phyloP scores from a whole-genome alignment of 2,329 filamentous ascomycete species.

The Nemania sp. region DNA sequence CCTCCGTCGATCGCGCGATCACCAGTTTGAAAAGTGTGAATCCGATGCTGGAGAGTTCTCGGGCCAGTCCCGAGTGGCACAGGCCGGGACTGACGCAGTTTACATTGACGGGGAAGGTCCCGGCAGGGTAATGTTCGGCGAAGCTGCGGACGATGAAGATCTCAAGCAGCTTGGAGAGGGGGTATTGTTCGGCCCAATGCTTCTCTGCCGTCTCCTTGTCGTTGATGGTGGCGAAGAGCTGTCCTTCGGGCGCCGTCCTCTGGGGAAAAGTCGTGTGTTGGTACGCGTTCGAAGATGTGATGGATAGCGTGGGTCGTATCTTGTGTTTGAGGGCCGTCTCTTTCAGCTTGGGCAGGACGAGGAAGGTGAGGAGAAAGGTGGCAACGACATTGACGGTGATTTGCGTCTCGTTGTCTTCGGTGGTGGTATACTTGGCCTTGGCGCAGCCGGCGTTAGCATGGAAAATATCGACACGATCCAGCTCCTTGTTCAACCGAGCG shows the following conservation, averaged over 20 bases:
- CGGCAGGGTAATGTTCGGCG: constrained; percentile 26
- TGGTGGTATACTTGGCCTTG: constrained; percentile 38
- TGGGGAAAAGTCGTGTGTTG: constrained; percentile 38
- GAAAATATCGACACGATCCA: constrained; percentile 50
- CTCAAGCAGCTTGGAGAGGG: constrained; percentile 41
- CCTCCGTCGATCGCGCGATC: constrained; percentile 51
- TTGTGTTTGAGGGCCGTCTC: constrained; percentile 40
- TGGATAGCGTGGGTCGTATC: constrained; percentile 34
- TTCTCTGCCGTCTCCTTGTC: constrained; percentile 1
- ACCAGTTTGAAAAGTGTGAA: constrained; percentile 40
- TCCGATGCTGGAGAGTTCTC: constrained; percentile 39
- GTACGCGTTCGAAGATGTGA: constrained; percentile 39
- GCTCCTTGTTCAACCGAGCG: constrained; percentile 38
- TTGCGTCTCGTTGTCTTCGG: constrained; percentile 52
- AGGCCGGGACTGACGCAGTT: constrained; percentile 59
- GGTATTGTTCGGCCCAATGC: constrained; percentile 31
- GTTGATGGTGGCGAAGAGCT: constrained; percentile 39
- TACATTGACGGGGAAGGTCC: constrained; percentile 47
- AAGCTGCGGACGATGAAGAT: constrained; percentile 34
- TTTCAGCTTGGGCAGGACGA: constrained; percentile 57
- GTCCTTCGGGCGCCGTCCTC: constrained; percentile 32
- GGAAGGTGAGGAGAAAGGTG: constrained; percentile 54
- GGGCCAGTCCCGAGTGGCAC: constrained; percentile 52
- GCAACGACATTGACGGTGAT: constrained; percentile 59
- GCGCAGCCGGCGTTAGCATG: constrained; percentile 50